Percentiles rank a stretch among this genome's conserved stretches.
Conservation (phyloP, 495 filamentous ascomycete species). For the Lepraria neglecta region DNA sequence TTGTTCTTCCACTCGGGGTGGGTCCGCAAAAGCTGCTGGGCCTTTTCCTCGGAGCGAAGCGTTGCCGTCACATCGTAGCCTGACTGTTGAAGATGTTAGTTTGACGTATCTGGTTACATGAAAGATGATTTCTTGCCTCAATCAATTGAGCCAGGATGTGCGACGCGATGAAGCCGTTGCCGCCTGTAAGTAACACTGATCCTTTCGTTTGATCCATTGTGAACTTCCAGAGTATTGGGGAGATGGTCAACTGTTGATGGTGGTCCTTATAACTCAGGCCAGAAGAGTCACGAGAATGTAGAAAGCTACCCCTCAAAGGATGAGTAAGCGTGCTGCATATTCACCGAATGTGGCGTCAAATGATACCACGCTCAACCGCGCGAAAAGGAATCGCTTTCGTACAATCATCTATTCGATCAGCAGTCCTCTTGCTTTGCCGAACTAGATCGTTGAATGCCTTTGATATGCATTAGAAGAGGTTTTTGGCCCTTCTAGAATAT, state of each 20-base stretch:
- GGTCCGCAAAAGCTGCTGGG: conserved; percentile 59
- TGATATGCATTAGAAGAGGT: too few species aligned
- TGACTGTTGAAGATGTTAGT: not conserved
- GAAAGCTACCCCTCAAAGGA: not conserved
- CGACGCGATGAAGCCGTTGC: conserved; percentile 67
- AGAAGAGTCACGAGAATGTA: not conserved
- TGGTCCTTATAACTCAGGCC: not conserved
- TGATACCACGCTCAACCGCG: too few species aligned
- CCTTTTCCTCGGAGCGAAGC: conserved; percentile 72
- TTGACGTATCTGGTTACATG: too few species aligned
- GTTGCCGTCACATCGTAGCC: conserved; percentile 75
- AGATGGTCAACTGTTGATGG: not conserved
- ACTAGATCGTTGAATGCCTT: too few species aligned
- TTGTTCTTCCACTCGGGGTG: conserved; percentile 55
- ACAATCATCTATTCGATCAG: too few species aligned
- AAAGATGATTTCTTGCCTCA: conserved; percentile 30
- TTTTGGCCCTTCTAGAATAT: too few species aligned
- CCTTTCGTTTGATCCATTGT: not conserved
- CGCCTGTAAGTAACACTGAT: conserved; percentile 36
- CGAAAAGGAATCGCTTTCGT: too few species aligned
- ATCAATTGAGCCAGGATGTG: conserved; percentile 72
- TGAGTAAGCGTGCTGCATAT: conserved; percentile 1
- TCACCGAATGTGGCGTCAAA: not conserved
- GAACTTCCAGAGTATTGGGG: not conserved
- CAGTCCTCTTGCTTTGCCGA: too few species aligned